phyloP scores from a whole-genome alignment of 768 basidiomycete species.

The Auricularia heimuer region DNA sequence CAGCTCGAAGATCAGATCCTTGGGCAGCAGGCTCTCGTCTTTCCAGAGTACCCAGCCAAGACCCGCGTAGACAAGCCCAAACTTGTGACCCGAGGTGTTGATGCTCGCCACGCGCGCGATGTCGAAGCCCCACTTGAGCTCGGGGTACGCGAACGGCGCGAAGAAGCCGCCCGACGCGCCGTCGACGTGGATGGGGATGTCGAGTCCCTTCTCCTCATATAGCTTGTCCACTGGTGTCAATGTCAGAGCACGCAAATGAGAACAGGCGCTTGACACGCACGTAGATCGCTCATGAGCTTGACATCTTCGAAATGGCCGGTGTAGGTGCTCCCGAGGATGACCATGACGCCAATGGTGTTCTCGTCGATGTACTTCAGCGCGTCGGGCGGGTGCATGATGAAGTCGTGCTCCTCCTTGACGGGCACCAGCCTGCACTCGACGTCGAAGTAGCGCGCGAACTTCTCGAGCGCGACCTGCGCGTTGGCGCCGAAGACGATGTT shows the following conservation, averaged over 20 bases:
- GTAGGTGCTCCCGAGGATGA: slow-evolving; percentile 45
- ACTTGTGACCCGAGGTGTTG: slow-evolving; percentile 54
- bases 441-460: slow-evolving; percentile 44
- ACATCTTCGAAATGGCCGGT: slow-evolving; percentile 70
- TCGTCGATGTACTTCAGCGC: slow-evolving; percentile 60
- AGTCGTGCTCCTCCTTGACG: slow-evolving; percentile 55
- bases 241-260: not conserved
- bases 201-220: slow-evolving; percentile 42
- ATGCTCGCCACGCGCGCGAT: slow-evolving; percentile 50
- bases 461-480: slow-evolving; percentile 61
- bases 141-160: slow-evolving; percentile 52
- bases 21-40: slow-evolving; percentile 45
- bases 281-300: slow-evolving; percentile 68
- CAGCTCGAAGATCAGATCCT: slow-evolving; percentile 56
- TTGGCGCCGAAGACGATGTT: slow-evolving; percentile 36
- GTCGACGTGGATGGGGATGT: slow-evolving; percentile 61
- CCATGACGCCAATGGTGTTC: slow-evolving; percentile 63
- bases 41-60: slow-evolving; percentile 58
- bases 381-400: slow-evolving; percentile 63
- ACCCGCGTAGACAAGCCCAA: slow-evolving; percentile 39
- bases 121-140: slow-evolving; percentile 48
- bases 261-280: slow-evolving; percentile 43
- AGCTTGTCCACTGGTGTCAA: slow-evolving; percentile 37
- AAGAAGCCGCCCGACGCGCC: slow-evolving; percentile 55
- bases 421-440: slow-evolving; percentile 59